Percentiles rank a stretch among this genome's conserved stretches.
phyloP scores from a whole-genome alignment of 306 rosid genomes.

The Castanea crenata region DNA sequence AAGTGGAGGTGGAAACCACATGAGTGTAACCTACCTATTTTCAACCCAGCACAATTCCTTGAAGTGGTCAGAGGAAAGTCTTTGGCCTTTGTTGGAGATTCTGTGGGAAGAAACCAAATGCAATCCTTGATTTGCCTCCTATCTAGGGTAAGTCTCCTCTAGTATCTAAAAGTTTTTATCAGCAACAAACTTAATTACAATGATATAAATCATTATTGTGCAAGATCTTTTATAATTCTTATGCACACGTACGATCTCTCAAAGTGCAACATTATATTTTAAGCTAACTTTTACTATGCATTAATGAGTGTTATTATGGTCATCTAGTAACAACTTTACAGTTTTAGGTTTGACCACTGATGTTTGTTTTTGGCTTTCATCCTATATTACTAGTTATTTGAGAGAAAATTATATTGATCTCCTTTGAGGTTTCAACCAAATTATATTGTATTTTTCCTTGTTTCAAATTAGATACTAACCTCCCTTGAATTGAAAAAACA shows the following conservation, averaged over 20 bases:
- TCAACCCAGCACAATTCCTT: slow-evolving; percentile 76
- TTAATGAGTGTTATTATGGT: not conserved
- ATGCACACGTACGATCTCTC: not conserved
- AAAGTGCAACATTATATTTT: not conserved
- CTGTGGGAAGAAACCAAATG: slow-evolving; percentile 95
- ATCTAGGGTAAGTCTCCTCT: slow-evolving; percentile 35
- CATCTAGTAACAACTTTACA: not conserved
- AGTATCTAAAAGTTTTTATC: not conserved
- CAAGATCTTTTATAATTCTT: not conserved
- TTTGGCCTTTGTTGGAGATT: slow-evolving; percentile 89
- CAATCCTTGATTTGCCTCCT: slow-evolving; percentile 70
- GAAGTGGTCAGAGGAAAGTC: slow-evolving; percentile 75
- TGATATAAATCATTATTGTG: not conserved
- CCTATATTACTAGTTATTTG: not conserved
- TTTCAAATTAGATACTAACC: no score
- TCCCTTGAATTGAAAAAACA: no score
- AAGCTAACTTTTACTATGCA: not conserved
- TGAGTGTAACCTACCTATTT: slow-evolving; percentile 69
- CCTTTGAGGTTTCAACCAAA: no score
- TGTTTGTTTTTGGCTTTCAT: not conserved
- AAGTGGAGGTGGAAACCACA: slow-evolving; percentile 91
- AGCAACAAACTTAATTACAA: not conserved
- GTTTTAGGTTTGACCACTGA: not conserved
- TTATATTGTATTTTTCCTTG: no score
- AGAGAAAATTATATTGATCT: no score